phyloP scores from a whole-genome alignment of 257 asterid genomes.

The Euphrasia confusa region DNA sequence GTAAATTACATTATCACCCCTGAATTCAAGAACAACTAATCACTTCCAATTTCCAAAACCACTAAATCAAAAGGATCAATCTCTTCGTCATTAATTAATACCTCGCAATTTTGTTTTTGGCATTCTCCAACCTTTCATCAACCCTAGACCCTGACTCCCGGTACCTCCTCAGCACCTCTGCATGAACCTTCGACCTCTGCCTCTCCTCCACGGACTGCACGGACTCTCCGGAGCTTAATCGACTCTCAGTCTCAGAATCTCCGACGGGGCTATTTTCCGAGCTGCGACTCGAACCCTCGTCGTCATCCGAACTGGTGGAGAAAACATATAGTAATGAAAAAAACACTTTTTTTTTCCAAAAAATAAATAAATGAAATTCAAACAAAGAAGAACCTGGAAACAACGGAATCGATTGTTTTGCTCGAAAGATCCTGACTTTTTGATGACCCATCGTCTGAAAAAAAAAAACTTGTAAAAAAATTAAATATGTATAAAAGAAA shows the following conservation, averaged over 20 bases:
- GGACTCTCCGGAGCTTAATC: constrained; percentile 21
- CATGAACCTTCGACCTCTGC: constrained; percentile 34
- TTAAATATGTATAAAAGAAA: no score
- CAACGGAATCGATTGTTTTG: constrained; percentile 21
- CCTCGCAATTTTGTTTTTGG: constrained; percentile 59
- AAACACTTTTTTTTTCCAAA: neutral
- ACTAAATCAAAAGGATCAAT: neutral
- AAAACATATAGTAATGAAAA: constrained; percentile 7
- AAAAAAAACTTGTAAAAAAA: neutral
- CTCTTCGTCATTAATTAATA: constrained; percentile 16
- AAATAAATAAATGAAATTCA: neutral
- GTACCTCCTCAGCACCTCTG: constrained; percentile 45
- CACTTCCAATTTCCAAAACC: no score
- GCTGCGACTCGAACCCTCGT: constrained; percentile 23
- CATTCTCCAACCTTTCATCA: constrained; percentile 34
- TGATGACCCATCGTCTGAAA: constrained; percentile 44
- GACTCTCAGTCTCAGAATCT: constrained; percentile 2
- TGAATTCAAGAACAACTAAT: no score
- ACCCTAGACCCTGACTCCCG: constrained; percentile 31
- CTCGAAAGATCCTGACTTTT: constrained; percentile 14
- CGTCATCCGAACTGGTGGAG: constrained; percentile 19
- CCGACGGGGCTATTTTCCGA: constrained; percentile 14
- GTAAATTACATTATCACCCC: neutral
- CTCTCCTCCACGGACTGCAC: constrained; percentile 27
- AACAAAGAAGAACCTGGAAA: constrained; percentile 31